Evolutionary conservation across 306 rosid genomes (phyloP).

Genomic region (Fragaria ananassa): DNA sequence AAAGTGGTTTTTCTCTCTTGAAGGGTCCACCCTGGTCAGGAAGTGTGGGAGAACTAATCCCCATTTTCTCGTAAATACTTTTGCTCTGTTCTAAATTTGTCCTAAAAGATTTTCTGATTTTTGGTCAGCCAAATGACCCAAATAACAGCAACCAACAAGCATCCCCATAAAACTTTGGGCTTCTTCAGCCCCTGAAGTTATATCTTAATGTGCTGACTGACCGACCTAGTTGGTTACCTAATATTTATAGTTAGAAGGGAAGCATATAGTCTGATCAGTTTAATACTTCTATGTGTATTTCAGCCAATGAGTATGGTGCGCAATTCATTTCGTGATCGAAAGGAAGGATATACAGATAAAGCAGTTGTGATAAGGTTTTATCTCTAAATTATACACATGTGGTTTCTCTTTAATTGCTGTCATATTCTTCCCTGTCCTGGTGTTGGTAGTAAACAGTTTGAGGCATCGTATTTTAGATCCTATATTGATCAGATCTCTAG

Average conservation of each 20-base stretch:
- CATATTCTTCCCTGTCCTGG: not conserved
- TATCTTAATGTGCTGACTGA: not conserved
- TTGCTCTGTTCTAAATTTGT: not conserved
- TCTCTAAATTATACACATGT: slow-evolving; percentile 16
- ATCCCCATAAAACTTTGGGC: not conserved
- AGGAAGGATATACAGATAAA: slow-evolving; percentile 89
- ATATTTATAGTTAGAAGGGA: not conserved
- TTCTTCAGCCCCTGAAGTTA: not conserved
- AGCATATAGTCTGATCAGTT: not conserved
- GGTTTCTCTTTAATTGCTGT: not conserved
- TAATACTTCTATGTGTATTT: slow-evolving; percentile 16
- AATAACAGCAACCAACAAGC: not conserved
- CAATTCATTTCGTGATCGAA: slow-evolving; percentile 69
- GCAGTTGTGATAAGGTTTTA: slow-evolving; percentile 76
- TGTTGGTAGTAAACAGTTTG: not conserved
- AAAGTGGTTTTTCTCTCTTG: slow-evolving; percentile 11
- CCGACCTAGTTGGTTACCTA: not conserved
- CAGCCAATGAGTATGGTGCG: slow-evolving; percentile 88
- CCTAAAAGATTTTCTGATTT: not conserved
- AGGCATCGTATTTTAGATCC: not conserved
- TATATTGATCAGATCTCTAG: not conserved
- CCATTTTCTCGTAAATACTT: not conserved
- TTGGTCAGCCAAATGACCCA: not conserved
- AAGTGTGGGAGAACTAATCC: not conserved
- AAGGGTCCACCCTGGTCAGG: not conserved